Conservation (phyloP, 768 basidiomycete species). For the Pleurotus cornucopiae region DNA sequence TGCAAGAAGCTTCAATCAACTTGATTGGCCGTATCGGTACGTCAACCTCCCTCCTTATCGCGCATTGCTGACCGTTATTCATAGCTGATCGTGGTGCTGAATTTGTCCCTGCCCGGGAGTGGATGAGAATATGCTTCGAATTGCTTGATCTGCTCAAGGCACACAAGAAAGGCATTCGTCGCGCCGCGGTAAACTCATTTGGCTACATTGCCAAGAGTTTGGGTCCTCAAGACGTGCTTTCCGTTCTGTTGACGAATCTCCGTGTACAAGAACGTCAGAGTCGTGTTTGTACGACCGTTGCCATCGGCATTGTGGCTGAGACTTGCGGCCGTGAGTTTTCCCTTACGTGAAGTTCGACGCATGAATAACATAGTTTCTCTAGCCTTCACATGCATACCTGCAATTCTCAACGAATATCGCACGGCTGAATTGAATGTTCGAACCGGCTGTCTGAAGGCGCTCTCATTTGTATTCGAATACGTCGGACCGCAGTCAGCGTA, state of each 20-base stretch:
- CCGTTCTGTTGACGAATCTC: slow-evolving; percentile 91
- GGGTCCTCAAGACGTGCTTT: slow-evolving; percentile 97
- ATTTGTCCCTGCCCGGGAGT: slow-evolving; percentile 96
- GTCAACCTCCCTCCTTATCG: slow-evolving; percentile 22
- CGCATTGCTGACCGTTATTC: slow-evolving; percentile 14
- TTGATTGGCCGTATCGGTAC: slow-evolving; percentile 91
- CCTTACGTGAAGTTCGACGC: background rate
- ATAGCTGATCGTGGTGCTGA: slow-evolving; percentile 96
- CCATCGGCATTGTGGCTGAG: slow-evolving; percentile 93
- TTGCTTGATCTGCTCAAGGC: slow-evolving; percentile 95
- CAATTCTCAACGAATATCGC: slow-evolving; percentile 97
- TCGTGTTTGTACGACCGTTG: slow-evolving; percentile 97
- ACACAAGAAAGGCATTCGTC: slow-evolving; percentile 98
- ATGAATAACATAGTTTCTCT: slow-evolving; percentile 9
- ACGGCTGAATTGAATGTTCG: slow-evolving; percentile 98
- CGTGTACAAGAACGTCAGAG: slow-evolving; percentile 99
- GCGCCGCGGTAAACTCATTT: slow-evolving; percentile 98
- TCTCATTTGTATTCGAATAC: slow-evolving; percentile 99
- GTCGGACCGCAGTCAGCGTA: slow-evolving; percentile 96
- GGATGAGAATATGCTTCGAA: slow-evolving; percentile 99
- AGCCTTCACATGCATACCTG: slow-evolving; percentile 98
- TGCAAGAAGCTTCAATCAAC: slow-evolving; percentile 99
- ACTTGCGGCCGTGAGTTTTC: slow-evolving; percentile 72
- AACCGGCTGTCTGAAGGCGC: slow-evolving; percentile 96
- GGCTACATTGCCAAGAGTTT: slow-evolving; percentile 99